These are phyloP conservation scores for Babesia sp. DNA, from an alignment of 169 alveolate species.

Conservation along the genomic window DNA sequence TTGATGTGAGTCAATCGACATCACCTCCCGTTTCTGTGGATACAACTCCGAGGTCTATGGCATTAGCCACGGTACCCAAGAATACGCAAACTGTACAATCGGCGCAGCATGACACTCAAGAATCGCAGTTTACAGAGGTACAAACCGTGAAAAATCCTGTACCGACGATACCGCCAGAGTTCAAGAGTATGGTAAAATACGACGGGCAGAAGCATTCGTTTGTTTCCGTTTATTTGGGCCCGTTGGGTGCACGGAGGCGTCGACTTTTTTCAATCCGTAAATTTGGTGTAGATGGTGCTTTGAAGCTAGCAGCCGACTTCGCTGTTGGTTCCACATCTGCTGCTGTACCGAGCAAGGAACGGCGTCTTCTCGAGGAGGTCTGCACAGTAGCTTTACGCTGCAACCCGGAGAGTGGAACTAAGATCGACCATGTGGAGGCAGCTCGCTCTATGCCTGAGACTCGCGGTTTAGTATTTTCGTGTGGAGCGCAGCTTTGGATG, in stretches of 20 bases:
- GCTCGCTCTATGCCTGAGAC: slow-evolving; percentile 46
- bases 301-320: slow-evolving; percentile 62
- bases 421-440: slow-evolving; percentile 30
- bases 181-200: slow-evolving; percentile 43
- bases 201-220: slow-evolving; percentile 70
- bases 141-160: neutral
- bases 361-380: slow-evolving; percentile 52
- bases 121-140: neutral
- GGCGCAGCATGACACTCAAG: neutral
- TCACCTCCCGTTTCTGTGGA: neutral
- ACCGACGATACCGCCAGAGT: slow-evolving; percentile 45
- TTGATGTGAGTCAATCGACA: neutral
- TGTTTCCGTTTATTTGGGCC: slow-evolving; percentile 68
- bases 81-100: neutral
- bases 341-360: slow-evolving; percentile 47
- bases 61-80: no score
- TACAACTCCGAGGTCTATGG: neutral
- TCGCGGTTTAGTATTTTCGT: slow-evolving; percentile 56
- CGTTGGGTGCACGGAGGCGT: slow-evolving; percentile 69
- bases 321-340: slow-evolving; percentile 35
- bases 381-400: slow-evolving; percentile 32
- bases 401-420: slow-evolving; percentile 27
- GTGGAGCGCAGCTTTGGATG: slow-evolving; percentile 64
- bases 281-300: slow-evolving; percentile 69
- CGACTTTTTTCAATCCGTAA: slow-evolving; percentile 64